Conservation (phyloP, 805 yeast genomes). For the Kluyveromyces starmeri region DNA sequence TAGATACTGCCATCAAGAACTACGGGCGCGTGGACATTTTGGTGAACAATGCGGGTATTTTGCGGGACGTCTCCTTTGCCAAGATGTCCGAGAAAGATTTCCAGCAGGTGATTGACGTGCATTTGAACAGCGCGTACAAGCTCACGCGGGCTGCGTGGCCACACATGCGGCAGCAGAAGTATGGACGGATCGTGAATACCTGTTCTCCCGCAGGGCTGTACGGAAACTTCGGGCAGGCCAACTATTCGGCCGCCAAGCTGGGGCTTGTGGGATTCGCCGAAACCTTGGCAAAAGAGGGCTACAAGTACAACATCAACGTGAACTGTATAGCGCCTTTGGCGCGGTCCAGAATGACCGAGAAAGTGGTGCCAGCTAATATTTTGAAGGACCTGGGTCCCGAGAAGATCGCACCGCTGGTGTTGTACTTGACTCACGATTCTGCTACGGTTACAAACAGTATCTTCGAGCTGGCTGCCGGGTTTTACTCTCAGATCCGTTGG, state of each 20-base stretch:
- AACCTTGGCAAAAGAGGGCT: slow-evolving; percentile 92
- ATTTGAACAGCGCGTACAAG: slow-evolving; percentile 80
- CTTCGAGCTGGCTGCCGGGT: slow-evolving; percentile 92
- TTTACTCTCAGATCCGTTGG: slow-evolving; percentile 88
- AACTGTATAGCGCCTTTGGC: slow-evolving; percentile 93
- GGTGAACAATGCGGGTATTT: slow-evolving; percentile 91
- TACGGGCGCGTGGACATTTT: slow-evolving; percentile 86
- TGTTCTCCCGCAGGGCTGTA: slow-evolving; percentile 95
- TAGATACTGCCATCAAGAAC: slow-evolving; percentile 74
- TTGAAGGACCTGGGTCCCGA: slow-evolving; percentile 77
- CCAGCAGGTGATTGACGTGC: slow-evolving; percentile 74
- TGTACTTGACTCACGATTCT: slow-evolving; percentile 64
- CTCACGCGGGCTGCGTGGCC: slow-evolving; percentile 91
- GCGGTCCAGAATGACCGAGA: slow-evolving; percentile 92
- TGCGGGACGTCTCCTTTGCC: slow-evolving; percentile 78
- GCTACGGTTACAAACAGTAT: slow-evolving; percentile 61
- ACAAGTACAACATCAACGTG: slow-evolving; percentile 68
- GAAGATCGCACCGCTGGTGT: slow-evolving; percentile 85
- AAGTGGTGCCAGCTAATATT: slow-evolving; percentile 75
- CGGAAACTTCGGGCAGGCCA: slow-evolving; percentile 95
- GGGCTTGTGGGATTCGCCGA: slow-evolving; percentile 89
- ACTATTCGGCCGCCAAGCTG: slow-evolving; percentile 88
- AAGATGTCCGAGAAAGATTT: slow-evolving; percentile 81
- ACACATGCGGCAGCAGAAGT: slow-evolving; percentile 70
- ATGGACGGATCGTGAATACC: slow-evolving; percentile 87